Base-by-base conservation (phyloP, 192 early-diverging fungal species). In the Dissophora globulifera region DNA sequence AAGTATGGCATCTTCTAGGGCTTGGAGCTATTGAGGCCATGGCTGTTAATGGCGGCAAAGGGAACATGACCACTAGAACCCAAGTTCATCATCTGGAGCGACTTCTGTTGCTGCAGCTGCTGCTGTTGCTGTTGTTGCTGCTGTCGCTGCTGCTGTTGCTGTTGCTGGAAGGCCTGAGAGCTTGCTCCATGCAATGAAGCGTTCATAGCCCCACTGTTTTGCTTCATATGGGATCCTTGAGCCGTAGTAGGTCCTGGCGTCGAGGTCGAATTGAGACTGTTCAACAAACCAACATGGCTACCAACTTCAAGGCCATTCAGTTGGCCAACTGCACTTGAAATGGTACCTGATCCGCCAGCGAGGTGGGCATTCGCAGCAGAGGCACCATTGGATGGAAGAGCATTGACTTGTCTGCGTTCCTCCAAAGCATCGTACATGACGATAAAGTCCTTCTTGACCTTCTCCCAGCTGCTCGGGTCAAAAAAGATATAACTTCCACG, bases 401-500 rank as follows among this genome's bases (percentile, higher is more conserved):
- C 31, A 41, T 48, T 47, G 12, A 48, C 67, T 60, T 64, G 75
- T 20, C 74, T 55, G 46, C 93, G 85, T 59, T 98, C 96, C 79
- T 98, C 98, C 57, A 99, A 79, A 26, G 89, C 81, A 65, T 98
- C 95, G 79, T 92, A 96, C 48, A 91, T 75, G 2, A 98, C 80
- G 61, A 94, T 83, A 78, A 87, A 93, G 46, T 99, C 96, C 82
- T 93, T 91, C 71, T 93, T 94, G 46, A 96, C 89, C 64, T 90
- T 91, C 62, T 92, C 87, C 96, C 96, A 99, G 38, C 84, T 86
- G 20, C 79, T 86, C 16, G 95, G 94, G 67, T 98, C 98, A 78
- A 98, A 99, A 64, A 98, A 96, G 33, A 95, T 81, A 79, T 92
- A 99, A 13, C 89, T 82, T 35, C 95, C 94, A 35, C 93, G 83